A percentile compares a stretch with the other conserved stretches of the same genome.
Evolutionary conservation across 139 green algal genomes (phyloP).

Genomic region (Haematococcus lacustris): DNA sequence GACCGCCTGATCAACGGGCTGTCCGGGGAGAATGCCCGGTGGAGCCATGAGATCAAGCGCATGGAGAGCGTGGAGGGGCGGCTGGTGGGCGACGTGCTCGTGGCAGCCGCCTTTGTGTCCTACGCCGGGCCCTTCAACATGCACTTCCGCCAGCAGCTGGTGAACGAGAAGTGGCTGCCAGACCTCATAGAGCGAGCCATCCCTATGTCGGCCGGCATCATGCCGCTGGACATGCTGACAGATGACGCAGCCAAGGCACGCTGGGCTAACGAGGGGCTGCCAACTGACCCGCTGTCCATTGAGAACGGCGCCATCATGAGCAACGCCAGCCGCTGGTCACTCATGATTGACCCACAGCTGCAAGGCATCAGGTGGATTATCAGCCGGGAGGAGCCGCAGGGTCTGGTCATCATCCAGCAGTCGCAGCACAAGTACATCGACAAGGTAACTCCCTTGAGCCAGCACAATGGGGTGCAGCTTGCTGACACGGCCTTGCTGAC

Average conservation of each 20-base stretch:
- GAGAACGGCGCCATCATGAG: slow-evolving; percentile 89
- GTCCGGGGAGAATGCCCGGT: slow-evolving; percentile 78
- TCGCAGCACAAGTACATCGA: slow-evolving; percentile 77
- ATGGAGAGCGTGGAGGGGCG: slow-evolving; percentile 47
- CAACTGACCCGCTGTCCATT: slow-evolving; percentile 68
- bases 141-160: slow-evolving; percentile 52
- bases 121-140: slow-evolving; percentile 83
- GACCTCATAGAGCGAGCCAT: slow-evolving; percentile 67
- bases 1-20: slow-evolving; percentile 84
- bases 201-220: slow-evolving; percentile 43
- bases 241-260: slow-evolving; percentile 57
- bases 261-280: slow-evolving; percentile 83
- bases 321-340: slow-evolving; percentile 56
- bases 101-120: slow-evolving; percentile 76
- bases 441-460: slow-evolving; percentile 67
- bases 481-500: no score
- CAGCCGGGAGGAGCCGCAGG: slow-evolving; percentile 57
- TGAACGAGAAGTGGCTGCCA: slow-evolving; percentile 67
- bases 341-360: slow-evolving; percentile 93
- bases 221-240: slow-evolving; percentile 47
- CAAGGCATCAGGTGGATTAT: slow-evolving; percentile 82
- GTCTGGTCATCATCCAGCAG: slow-evolving; percentile 80
- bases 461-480: slow-evolving; percentile 68
- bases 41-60: slow-evolving; percentile 65
- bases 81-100: slow-evolving; percentile 69